Evolutionary conservation across 371 early-diverging fungal species (phyloP).

Genomic region (Mortierella sp.): DNA sequence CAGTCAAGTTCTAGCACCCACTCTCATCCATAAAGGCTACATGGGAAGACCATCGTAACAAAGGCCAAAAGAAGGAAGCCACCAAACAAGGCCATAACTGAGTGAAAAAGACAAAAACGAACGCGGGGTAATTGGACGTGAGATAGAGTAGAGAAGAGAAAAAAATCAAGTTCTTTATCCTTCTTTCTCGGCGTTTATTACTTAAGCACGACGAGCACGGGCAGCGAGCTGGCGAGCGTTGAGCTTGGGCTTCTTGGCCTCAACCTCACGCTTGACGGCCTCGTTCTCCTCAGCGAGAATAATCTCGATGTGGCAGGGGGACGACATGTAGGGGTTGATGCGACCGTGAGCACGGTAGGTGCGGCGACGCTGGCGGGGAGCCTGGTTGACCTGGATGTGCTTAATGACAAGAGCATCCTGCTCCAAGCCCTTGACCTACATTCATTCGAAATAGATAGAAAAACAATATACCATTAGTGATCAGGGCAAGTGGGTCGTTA

Average conservation of each 20-base stretch:
- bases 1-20: too few relatives aligned
- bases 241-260: constrained; percentile 71
- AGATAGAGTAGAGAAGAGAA: constrained; percentile 17
- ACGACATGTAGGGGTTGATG: constrained; percentile 93
- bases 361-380: constrained; percentile 98
- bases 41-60: neutral
- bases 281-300: constrained; percentile 89
- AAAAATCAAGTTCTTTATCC: constrained; percentile 9
- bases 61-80: neutral
- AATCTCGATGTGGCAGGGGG: constrained; percentile 98
- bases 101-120: neutral
- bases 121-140: neutral
- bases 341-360: constrained; percentile 99
- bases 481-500: neutral
- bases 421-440: constrained; percentile 91
- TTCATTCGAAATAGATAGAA: neutral
- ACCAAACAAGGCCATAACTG: neutral
- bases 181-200: constrained; percentile 21
- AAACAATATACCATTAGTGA: neutral
- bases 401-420: constrained; percentile 89
- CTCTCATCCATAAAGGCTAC: neutral
- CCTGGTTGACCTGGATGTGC: constrained; percentile 99
- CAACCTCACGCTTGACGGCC: constrained; percentile 80
- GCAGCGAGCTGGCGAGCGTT: constrained; percentile 73
- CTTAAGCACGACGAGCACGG: constrained; percentile 67